Evolutionary conservation across 306 rosid genomes (phyloP), one percentile per base, ranked within the genome.

Genomic region (Ceratonia siliqua): DNA sequence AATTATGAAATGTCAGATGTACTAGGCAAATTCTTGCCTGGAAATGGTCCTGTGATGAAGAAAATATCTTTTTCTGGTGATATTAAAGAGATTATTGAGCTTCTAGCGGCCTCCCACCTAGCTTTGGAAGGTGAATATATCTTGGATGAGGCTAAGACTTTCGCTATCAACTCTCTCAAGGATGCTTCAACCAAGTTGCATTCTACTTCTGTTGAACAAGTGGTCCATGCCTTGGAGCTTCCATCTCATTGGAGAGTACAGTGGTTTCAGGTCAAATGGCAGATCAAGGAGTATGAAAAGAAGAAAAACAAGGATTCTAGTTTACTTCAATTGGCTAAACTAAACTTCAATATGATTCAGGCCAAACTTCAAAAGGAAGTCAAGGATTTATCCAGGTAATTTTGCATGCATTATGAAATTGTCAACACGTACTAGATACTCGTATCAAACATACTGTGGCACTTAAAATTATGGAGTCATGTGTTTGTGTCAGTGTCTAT

Each of bases 261-360:
- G 4, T 91, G 94, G 97, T 91, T 87, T 57, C 83, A 89, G 0
- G 85, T 89, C 1, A 81, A 67, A 82, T 81, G 94, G 90, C 87
- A 89, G 5, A 69, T 80, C 1, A 72, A 53, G 0, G 64, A 74
- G 3, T 80, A 64, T 2, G 75, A 77, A 42, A 48, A 58, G 13
- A 68, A 56, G 36, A 10, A n/a, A 30, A 27, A 46, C 3, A 3
- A n/a, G 70, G n/a, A 75, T 22, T 18, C n/a, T 0, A 2, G 3
- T 68, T 72, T 89, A 22, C 82, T 91, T 52, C 82, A 82, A 25
- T 55, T 87, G 15, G 84, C 94, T 6, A 87, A 85, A 43, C 56
- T 85, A 1, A 82, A 87, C 70, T 86, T 83, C 66, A 89, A 89
- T 70, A 45, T 72, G 3, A 61, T 73, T 61, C 97, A 89, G 11